These are phyloP conservation scores for Hymenoscyphus scutula DNA, from an alignment of 2,329 filamentous ascomycete genomes.

Conservation along the genomic window DNA sequence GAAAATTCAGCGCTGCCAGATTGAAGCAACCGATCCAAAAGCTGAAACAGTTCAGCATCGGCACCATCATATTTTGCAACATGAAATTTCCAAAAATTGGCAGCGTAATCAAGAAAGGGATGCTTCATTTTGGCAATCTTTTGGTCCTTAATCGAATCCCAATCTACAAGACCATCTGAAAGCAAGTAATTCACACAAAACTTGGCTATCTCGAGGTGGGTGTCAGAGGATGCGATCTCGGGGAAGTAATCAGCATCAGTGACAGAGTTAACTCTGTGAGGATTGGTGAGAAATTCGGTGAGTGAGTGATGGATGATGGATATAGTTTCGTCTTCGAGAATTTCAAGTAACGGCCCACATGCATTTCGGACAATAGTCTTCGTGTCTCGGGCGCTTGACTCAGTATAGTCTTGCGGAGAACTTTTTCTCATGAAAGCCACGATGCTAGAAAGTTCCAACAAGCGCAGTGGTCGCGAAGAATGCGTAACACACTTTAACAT, in stretches of 20 bases:
- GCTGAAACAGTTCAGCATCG: conserved; percentile 10
- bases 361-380: conserved; percentile 31
- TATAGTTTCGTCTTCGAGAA: conserved; percentile 44
- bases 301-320: conserved; percentile 47
- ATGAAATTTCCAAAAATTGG: conserved; percentile 20
- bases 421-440: neutral
- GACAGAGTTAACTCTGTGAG: neutral
- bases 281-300: conserved; percentile 41
- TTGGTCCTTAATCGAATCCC: neutral
- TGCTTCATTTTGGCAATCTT: conserved; percentile 18
- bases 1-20: conserved; percentile 7
- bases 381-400: neutral
- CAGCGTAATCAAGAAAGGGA: conserved; percentile 25
- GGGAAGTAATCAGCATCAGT: neutral
- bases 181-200: conserved; percentile 10
- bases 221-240: neutral
- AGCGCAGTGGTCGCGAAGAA: conserved; percentile 22
- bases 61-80: conserved; percentile 9
- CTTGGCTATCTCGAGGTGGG: conserved; percentile 5
- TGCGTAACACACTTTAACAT: conserved; percentile 23
- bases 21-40: conserved; percentile 14
- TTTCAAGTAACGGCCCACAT: conserved; percentile 43
- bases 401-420: neutral
- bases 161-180: conserved; percentile 4
- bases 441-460: conserved; percentile 17